Evolutionary conservation across 495 filamentous ascomycete genomes (phyloP), one percentile per base, ranked within the genome.

Genomic region (Neurospora intermedia): DNA sequence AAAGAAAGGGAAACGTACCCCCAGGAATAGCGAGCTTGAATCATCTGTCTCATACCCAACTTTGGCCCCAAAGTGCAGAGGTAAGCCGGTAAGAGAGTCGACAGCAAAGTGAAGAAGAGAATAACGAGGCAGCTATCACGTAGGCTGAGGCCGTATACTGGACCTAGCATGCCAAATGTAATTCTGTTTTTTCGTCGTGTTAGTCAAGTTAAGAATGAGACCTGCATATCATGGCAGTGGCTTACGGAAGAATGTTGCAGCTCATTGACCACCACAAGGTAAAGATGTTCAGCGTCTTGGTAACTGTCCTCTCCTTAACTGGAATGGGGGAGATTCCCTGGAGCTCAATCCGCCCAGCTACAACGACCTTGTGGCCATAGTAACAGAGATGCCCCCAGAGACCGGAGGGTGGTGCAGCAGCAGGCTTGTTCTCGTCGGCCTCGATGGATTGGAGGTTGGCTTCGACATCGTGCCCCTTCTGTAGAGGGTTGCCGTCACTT

Each of bases 121-220:
- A 89, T 88, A 69, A 88, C 80, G 39, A 89, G 73, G 2, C 83
- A 73, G 40, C 81, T 78, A 70, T 88, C 84, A 35, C 85, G 75
- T 6, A 89, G 79, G 31, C 80, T 77, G 72, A 89, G 77, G 0
- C 83, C 84, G 74, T 84, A 88, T 1, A 82, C 77, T 5, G 84
- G 85, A 1, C 86, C 87, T 7, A 88, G 79, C 82, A 89, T 86
- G 46, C 87, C 87, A 23, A 87, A 88, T 4, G 86, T 87, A 70
- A 89, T 87, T 5, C 85, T 87, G 35, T 45, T 23, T 73, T 73
- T 8, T 6, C 42, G 70, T 74, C 41, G 72, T 80, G 73, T 82
- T 79, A 73, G 62, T 69, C 43, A 7, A 18, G 15, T 43, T 43
- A n/a, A n/a, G n/a, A n/a, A n/a, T n/a, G n/a, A n/a, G n/a, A n/a